Evolutionary conservation across 345 rosid genomes (phyloP).

Genomic region (Lepidium africanum): DNA sequence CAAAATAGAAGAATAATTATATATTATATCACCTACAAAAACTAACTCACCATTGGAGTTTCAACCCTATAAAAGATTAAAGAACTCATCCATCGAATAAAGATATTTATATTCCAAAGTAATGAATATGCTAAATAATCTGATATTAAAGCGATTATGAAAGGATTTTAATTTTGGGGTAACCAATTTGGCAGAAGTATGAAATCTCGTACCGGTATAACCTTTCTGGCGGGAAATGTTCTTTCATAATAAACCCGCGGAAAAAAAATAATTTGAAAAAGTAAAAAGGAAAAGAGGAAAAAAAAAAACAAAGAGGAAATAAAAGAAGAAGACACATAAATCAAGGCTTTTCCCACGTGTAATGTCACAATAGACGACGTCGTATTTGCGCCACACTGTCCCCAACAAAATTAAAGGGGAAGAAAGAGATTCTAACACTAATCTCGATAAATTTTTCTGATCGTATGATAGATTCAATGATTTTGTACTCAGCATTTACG

Average conservation of each 20-base stretch:
- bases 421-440: background rate
- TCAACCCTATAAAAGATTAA: background rate
- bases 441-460: background rate
- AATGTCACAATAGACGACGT: conserved; percentile 11
- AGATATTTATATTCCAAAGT: background rate
- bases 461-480: conserved; percentile 16
- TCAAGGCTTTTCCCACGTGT: conserved; percentile 25
- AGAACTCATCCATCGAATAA: background rate
- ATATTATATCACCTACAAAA: background rate
- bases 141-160: background rate
- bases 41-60: background rate
- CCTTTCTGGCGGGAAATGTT: conserved; percentile 12
- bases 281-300: background rate
- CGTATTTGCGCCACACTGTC: conserved; percentile 14
- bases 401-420: background rate
- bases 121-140: background rate
- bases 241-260: background rate
- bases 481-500: conserved; percentile 12
- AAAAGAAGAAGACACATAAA: conserved; percentile 10
- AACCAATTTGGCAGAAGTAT: background rate
- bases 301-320: background rate
- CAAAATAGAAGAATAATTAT: conserved; percentile 2
- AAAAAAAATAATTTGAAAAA: background rate
- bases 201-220: background rate
- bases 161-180: background rate